phyloP scores from a whole-genome alignment of 176 grass and related monocot species.

The Puccinellia tenuiflora region DNA sequence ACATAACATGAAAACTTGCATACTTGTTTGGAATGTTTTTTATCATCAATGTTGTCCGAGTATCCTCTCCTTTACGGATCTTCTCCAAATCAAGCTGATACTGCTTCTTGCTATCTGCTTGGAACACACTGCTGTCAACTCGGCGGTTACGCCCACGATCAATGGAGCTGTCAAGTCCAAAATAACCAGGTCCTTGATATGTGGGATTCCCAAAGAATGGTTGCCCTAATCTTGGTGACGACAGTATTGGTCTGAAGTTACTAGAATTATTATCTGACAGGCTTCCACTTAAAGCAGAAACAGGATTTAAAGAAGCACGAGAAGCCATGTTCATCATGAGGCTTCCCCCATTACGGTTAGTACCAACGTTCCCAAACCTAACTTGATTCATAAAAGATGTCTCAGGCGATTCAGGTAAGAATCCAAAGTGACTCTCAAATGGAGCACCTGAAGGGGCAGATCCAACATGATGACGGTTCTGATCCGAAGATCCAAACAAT shows the following conservation, averaged over 20 bases:
- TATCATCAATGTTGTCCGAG: constrained; percentile 89
- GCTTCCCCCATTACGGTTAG: constrained; percentile 32
- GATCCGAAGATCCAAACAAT: constrained; percentile 57
- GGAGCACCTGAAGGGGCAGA: constrained; percentile 84
- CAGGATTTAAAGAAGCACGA: constrained; percentile 36
- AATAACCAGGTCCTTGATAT: constrained; percentile 47
- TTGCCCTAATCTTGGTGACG: constrained; percentile 55
- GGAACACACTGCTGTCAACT: constrained; percentile 47
- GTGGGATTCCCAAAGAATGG: constrained; percentile 47
- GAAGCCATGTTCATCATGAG: constrained; percentile 58
- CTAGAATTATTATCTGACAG: constrained; percentile 52
- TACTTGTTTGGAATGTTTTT: constrained; percentile 99
- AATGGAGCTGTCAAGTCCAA: constrained; percentile 47
- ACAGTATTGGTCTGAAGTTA: constrained; percentile 56
- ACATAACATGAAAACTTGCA: background rate
- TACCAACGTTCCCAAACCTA: constrained; percentile 41
- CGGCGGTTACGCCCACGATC: constrained; percentile 40
- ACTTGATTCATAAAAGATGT: constrained; percentile 59
- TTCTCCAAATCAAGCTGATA: constrained; percentile 96
- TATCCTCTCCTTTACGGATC: constrained; percentile 73
- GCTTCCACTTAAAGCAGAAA: constrained; percentile 42
- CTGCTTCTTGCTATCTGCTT: constrained; percentile 77
- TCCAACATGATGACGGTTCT: constrained; percentile 59
- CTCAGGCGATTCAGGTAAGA: constrained; percentile 67
- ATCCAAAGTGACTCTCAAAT: constrained; percentile 76